phyloP scores from a whole-genome alignment of 768 basidiomycete species.

The Collybia sordida region DNA sequence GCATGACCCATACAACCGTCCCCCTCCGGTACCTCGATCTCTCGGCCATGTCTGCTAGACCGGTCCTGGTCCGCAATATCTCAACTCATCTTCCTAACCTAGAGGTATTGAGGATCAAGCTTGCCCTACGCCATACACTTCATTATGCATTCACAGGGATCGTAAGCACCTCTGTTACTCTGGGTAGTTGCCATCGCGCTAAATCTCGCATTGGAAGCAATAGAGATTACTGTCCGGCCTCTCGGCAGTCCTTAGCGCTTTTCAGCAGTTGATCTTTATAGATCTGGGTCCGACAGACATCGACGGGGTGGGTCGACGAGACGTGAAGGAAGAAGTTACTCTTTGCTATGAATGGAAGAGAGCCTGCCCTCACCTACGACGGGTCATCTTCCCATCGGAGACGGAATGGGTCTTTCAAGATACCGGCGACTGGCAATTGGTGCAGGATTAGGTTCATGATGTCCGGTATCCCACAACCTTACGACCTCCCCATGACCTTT shows the following conservation, averaged over 20 bases:
- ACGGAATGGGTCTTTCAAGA: constrained; percentile 46
- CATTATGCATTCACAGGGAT: constrained; percentile 65
- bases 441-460: constrained; percentile 9
- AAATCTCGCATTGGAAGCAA: constrained; percentile 13
- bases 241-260: constrained; percentile 53
- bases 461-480: background rate
- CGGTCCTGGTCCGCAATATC: constrained; percentile 53
- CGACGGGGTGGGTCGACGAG: constrained; percentile 40
- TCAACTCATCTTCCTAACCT: constrained; percentile 50
- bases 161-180: constrained; percentile 41
- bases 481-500: background rate
- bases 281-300: constrained; percentile 63
- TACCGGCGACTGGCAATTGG: constrained; percentile 30
- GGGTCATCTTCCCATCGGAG: constrained; percentile 56
- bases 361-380: constrained; percentile 52
- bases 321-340: constrained; percentile 46
- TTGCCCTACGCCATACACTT: constrained; percentile 64
- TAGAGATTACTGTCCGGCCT: constrained; percentile 61
- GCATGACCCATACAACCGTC: constrained; percentile 45
- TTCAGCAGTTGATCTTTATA: constrained; percentile 47
- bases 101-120: constrained; percentile 51
- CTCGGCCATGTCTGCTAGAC: constrained; percentile 58
- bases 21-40: constrained; percentile 59
- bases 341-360: constrained; percentile 55
- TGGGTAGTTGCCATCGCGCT: background rate